Base-by-base conservation (phyloP, 1,284 basidiomycete species). In the Moesziomyces sp. region DNA sequence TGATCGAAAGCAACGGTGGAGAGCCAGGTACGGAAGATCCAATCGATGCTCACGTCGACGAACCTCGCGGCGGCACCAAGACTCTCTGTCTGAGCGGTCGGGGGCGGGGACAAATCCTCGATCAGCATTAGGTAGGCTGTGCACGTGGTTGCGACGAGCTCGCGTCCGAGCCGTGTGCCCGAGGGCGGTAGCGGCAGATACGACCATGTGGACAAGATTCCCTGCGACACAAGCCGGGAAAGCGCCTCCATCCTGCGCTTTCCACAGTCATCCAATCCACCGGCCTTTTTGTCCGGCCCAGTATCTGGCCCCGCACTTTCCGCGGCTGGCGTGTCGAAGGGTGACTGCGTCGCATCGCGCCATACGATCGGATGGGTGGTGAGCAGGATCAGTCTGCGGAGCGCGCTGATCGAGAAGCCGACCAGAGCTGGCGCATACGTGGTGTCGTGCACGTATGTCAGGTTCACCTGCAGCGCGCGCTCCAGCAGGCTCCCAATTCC, bases 381-480 rank as follows among this genome's bases (percentile, higher is more conserved):
- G 5, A 64, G 49, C 18, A 74, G 26, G 9, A 74, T 52, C 13
- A 74, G 42, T 23, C 43, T 45, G n/a, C 58, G 60, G 10, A 74
- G 50, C n/a, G 71, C 49, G 1, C 51, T 48, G 38, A 62, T 61
- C 1, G 66, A 69, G 16, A 55, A 43, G 3, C 30, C 34, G 5
- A 74, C 48, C 0, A 74, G 49, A 0, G 42, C 38, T 0, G 71
- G 38, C 3, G 65, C 71, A 16, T 59, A 62, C 2, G 23, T 18
- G 19, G 52, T 35, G 40, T 74, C 62, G 46, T 74, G 61, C 16
- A 69, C 45, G 50, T 58, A 74, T 23, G 65, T 74, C n/a, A 74
- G 47, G 38, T 68, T 69, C 47, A 69, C 55, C n/a, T 69, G 60
- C 1, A 74, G 52, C 0, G 54, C 54, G 5, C 54, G 60, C 44